Evolutionary conservation across 805 yeast genomes (phyloP).

Genomic region (Cyberlindnera bimundalis): DNA sequence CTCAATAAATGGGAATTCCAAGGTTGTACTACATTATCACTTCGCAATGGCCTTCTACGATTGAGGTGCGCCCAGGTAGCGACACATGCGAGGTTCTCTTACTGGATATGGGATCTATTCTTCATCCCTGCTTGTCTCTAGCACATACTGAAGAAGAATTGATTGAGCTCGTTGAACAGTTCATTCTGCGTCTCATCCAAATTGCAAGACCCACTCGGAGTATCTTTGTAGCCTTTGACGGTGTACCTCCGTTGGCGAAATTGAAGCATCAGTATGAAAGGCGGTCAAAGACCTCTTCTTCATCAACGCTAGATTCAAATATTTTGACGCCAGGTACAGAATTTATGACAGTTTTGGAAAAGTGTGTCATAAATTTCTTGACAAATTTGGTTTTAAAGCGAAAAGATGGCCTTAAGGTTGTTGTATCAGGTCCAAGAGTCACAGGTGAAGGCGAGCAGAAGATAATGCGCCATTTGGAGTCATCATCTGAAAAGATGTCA

Average conservation of each 20-base stretch:
- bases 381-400: too few relatives aligned
- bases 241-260: constrained; percentile 95
- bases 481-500: constrained; percentile 54
- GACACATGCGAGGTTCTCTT: constrained; percentile 81
- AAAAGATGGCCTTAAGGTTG: constrained; percentile 43
- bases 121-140: constrained; percentile 83
- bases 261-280: constrained; percentile 93
- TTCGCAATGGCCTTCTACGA: constrained; percentile 10
- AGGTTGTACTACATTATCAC: constrained; percentile 16
- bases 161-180: constrained; percentile 73
- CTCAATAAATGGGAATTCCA: constrained; percentile 24
- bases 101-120: constrained; percentile 90
- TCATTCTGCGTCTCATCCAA: constrained; percentile 79
- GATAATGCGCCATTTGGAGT: constrained; percentile 81
- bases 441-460: constrained; percentile 99
- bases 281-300: constrained; percentile 77
- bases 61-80: not conserved
- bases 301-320: constrained; percentile 70
- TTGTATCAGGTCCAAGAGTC: constrained; percentile 83
- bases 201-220: constrained; percentile 71
- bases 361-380: constrained; percentile 72
- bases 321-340: constrained; percentile 94
- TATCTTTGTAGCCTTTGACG: constrained; percentile 92
- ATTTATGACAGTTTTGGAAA: constrained; percentile 81
- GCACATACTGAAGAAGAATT: constrained; percentile 61